Evolutionary conservation across 805 yeast genomes (phyloP), one percentile per base, ranked within the genome.

Genomic region (Pichia exigua): DNA sequence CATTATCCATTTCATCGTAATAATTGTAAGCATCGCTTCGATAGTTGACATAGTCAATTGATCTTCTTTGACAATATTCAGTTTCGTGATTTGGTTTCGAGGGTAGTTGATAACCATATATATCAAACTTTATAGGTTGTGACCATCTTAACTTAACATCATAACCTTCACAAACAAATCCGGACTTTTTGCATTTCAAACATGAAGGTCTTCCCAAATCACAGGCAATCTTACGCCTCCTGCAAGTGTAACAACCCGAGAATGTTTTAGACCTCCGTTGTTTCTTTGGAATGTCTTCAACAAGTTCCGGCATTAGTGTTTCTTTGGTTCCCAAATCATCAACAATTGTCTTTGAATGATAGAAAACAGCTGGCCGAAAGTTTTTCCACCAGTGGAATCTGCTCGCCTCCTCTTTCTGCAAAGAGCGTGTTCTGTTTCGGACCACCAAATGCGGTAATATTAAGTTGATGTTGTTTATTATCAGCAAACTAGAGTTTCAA

Each of bases 201-300:
- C 97, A 90, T 15, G 69, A 63, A 0, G 97, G 97, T 56, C 75
- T 76, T 17, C 74, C 71, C 51, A 85, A 70, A 63, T 88, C 96
- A 66, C 97, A 90, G 52, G 86, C 82, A 46, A 89, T 83, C 65
- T 88, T 86, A 44, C 96, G 67, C 17, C 83, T 71, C 44, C 96
- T 74, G 61, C 97, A 89, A 0, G 96, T 87, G 73, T 87, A 87
- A 63, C 97, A 90, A 1, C 96, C 97, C 0, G 87, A 82, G 62
- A 87, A 89, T 0, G 94, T 82, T 63, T 89, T 90, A 10, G 79
- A 77, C 52, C 82, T 68, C 54, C 67, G 73, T 18, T 32, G 48
- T 26, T 49, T 50, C 21, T 30, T 49, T 4, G 15, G 39, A 35
- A 20, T 35, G 6, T 17, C 39, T 35, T 35, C 20, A 35, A 35